Evolutionary conservation across 2,329 filamentous ascomycete species (phyloP).

Genomic region (Trichoderma sp.): DNA sequence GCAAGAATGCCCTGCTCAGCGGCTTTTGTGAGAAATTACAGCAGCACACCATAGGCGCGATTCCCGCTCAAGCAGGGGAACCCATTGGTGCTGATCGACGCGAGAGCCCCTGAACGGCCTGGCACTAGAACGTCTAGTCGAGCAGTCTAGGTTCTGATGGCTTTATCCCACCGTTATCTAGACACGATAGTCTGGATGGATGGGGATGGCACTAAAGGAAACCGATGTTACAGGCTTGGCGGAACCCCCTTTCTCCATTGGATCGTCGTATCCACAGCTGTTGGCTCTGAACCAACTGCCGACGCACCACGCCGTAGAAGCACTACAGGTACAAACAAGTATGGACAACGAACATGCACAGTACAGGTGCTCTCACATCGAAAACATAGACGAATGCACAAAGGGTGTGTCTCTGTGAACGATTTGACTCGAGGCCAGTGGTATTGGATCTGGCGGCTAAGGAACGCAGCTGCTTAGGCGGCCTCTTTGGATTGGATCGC

Average conservation of each 20-base stretch:
- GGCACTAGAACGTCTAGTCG: neutral
- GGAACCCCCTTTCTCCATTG: slow-evolving; percentile 1
- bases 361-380: neutral
- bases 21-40: neutral
- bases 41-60: slow-evolving; percentile 3
- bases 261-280: slow-evolving; percentile 4
- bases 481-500: neutral
- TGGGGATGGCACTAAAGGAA: neutral
- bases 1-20: neutral
- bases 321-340: neutral
- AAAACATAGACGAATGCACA: neutral
- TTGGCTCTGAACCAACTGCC: slow-evolving; percentile 1
- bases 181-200: neutral
- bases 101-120: slow-evolving; percentile 7
- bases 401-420: neutral
- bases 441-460: neutral
- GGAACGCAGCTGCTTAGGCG: neutral
- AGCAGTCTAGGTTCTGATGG: neutral
- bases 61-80: neutral
- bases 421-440: neutral
- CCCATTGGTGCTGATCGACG: slow-evolving; percentile 2
- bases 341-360: neutral
- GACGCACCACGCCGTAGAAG: neutral
- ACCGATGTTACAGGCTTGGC: slow-evolving; percentile 8
- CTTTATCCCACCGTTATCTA: neutral